phyloP scores from a whole-genome alignment of 495 filamentous ascomycete species.

The Astrothelium macrocarpum region DNA sequence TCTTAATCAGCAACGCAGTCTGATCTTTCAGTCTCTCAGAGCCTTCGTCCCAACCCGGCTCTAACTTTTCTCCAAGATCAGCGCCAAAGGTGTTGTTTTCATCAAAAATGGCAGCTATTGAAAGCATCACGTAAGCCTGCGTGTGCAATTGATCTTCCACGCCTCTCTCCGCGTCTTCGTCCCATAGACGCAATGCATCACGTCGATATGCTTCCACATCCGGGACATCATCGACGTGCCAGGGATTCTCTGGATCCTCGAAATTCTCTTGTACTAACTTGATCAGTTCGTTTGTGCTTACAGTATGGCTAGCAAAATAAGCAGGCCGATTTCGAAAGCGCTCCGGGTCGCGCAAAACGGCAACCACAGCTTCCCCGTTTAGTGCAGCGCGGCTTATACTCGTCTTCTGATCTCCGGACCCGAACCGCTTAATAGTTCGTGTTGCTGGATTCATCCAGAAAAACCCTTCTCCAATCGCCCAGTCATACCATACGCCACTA shows the following conservation, averaged over 20 bases:
- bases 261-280: background rate
- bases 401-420: conserved; percentile 3
- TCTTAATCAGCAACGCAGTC: background rate
- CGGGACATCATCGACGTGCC: background rate
- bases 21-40: conserved; percentile 3
- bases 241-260: background rate
- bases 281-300: background rate
- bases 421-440: conserved; percentile 7
- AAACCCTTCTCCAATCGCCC: conserved; percentile 1
- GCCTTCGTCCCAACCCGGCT: conserved; percentile 10
- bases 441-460: conserved; percentile 8
- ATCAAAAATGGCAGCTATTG: conserved; percentile 7
- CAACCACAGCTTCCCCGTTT: background rate
- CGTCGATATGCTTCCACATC: background rate
- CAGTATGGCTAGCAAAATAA: conserved; percentile 4
- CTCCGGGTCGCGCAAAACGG: background rate
- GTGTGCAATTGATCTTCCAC: conserved; percentile 5
- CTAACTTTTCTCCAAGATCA: conserved; percentile 8
- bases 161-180: conserved; percentile 10
- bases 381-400: background rate
- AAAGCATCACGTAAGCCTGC: conserved; percentile 3
- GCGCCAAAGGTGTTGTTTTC: conserved; percentile 10
- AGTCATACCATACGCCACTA: conserved; percentile 10
- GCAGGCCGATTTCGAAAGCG: conserved; percentile 4
- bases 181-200: conserved; percentile 7